Evolutionary conservation across 164 flowering plant genomes (phyloP).

Genomic region (Stephania yunnanensis): DNA sequence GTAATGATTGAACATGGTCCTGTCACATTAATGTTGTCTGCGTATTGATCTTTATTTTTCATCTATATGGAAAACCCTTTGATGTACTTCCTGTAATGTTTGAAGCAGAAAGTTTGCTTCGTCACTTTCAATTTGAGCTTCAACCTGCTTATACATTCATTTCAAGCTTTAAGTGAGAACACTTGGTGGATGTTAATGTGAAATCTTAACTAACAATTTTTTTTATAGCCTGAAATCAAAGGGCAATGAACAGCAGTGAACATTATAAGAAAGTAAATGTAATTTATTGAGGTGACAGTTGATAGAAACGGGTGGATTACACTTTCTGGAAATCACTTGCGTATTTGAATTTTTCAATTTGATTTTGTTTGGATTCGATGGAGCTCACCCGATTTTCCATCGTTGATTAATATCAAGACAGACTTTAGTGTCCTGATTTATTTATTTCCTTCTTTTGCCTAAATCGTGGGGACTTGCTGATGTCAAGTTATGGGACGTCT

Average conservation of each 20-base stretch:
- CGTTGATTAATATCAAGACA: too few species aligned
- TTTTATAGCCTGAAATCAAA: background rate
- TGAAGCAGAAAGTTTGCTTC: background rate
- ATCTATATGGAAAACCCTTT: background rate
- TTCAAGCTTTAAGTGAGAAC: background rate
- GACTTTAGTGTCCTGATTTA: background rate
- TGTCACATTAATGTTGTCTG: background rate
- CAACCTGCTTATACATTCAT: background rate
- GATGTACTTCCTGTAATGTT: background rate
- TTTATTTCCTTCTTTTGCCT: background rate
- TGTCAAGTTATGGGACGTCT: background rate
- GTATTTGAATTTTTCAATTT: background rate
- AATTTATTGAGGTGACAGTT: background rate
- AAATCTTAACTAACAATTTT: background rate
- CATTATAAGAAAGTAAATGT: background rate
- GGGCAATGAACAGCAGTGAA: background rate
- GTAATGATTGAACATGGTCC: background rate
- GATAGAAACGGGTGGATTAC: background rate
- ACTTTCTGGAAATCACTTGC: background rate
- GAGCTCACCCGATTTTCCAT: background rate
- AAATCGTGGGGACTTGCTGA: background rate
- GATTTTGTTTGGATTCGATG: too few species aligned
- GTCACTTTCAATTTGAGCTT: background rate
- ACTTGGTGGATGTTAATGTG: background rate
- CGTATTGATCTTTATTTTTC: background rate